Evolutionary conservation across 2,329 filamentous ascomycete genomes (phyloP).

Genomic region (Leptographium lundbergii): DNA sequence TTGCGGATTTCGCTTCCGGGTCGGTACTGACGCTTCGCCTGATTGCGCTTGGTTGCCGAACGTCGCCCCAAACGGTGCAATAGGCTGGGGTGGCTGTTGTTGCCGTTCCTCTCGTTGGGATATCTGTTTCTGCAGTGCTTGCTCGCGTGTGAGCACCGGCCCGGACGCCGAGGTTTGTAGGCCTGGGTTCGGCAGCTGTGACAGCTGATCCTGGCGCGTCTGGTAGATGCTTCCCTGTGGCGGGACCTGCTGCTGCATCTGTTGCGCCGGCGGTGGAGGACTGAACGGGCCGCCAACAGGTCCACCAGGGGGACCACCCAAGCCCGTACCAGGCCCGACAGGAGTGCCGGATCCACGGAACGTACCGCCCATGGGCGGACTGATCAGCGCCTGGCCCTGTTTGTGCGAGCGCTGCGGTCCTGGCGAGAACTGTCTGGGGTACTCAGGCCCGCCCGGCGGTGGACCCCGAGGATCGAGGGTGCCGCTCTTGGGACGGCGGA

Average conservation of each 20-base stretch:
- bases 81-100: neutral
- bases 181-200: neutral
- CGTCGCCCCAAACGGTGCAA: neutral
- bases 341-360: neutral
- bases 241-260: neutral
- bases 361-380: neutral
- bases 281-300: neutral
- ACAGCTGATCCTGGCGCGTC: neutral
- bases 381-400: neutral
- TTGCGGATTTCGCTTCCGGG: neutral
- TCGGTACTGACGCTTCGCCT: neutral
- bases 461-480: slow-evolving; percentile 10
- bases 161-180: neutral
- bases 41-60: neutral
- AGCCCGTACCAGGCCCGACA: no score
- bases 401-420: neutral
- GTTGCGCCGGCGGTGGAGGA: neutral
- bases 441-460: slow-evolving; percentile 16
- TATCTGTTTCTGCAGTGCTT: slow-evolving; percentile 8
- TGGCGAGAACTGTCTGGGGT: slow-evolving; percentile 2
- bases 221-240: no score
- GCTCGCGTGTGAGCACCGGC: neutral
- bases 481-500: slow-evolving; percentile 4
- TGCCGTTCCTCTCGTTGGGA: slow-evolving; percentile 3
- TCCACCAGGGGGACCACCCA: neutral